These are phyloP conservation scores for Ambrosia trifida DNA, from an alignment of 129 eudicot species.

Conservation along the genomic window DNA sequence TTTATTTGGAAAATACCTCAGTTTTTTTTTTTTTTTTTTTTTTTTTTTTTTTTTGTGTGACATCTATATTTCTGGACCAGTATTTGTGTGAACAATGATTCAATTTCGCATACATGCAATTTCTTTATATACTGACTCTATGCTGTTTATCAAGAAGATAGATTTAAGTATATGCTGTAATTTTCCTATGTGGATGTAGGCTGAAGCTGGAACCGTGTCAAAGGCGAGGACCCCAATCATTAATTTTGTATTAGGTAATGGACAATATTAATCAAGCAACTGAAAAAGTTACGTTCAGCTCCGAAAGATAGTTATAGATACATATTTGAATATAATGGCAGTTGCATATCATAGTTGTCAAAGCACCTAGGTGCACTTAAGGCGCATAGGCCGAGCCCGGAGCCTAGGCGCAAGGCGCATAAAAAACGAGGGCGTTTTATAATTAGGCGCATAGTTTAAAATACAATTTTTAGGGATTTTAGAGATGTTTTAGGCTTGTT, in stretches of 20 bases:
- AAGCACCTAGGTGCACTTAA: too few species aligned
- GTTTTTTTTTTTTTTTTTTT: too few species aligned
- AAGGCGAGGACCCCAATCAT: slow-evolving; percentile 50
- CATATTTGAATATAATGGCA: neutral
- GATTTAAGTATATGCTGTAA: slow-evolving; percentile 3
- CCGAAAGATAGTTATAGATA: neutral
- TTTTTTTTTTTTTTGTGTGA: neutral
- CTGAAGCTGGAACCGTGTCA: slow-evolving; percentile 46
- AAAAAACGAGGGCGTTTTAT: too few species aligned
- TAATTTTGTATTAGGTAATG: slow-evolving; percentile 81
- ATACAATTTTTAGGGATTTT: too few species aligned
- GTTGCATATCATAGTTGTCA: too few species aligned
- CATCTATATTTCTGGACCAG: slow-evolving; percentile 11
- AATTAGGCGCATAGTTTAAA: too few species aligned
- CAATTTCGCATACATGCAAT: neutral
- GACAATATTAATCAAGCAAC: slow-evolving; percentile 3
- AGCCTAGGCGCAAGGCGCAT: too few species aligned
- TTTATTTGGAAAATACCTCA: neutral
- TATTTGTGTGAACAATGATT: neutral
- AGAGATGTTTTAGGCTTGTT: too few species aligned
- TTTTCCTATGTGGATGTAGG: slow-evolving; percentile 46
- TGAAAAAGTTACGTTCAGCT: neutral
- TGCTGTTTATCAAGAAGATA: slow-evolving; percentile 9
- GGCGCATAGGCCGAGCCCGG: too few species aligned
- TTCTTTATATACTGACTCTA: neutral